Base-by-base conservation (phyloP, 2,329 filamentous ascomycete species). In the Proliferodiscus dingleyae region DNA sequence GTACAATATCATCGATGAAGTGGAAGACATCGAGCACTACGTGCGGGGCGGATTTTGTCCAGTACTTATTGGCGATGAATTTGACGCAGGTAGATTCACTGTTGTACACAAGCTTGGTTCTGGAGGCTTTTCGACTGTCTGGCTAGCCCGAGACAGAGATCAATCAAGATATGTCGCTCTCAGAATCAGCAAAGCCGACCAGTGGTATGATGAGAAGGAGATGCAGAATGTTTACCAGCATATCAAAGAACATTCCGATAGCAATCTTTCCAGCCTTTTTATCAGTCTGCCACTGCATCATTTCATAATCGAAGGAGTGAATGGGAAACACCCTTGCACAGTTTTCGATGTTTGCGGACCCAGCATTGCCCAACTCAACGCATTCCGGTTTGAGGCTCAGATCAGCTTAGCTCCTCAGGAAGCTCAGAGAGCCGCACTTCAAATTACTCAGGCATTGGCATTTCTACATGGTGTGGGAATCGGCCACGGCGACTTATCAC, bases 31-130 rank as follows among this genome's bases (percentile, higher is more conserved):
- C 3, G 50, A 58, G 18, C 11, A 42, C 2, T 62, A 62, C 37
- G 15, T 24, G 19, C 11, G 13, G 7, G 68, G 69, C 1, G 68
- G 69, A 18, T 73, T 66, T 43, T 69, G 74, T 54, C 69, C 71
- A 3, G 61, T 71, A 6, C 52, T 52, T 3, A 57, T 75, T 1
- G 66, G 66, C 13, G 69, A 73, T 41, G 34, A 52, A 2, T 68
- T 73, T 49, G 49, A 67, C 8, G 43, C 66, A 47, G 64, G 61
- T 11, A 64, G 66, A 34, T 75, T 73, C 49, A 58, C 60, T 29
- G 55, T 73, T 38, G 49, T 70, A 22, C 65, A 69, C 46, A 74
- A 74, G 56, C 54, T 74, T 22, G 70, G 70, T n/a, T 66, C 62
- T 28, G 70, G 72, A 21, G 64, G 64, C 1, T 71, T 59, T 50